Evolutionary conservation across 2,329 filamentous ascomycete genomes (phyloP).

Genomic region (Grosmannia serpens): DNA sequence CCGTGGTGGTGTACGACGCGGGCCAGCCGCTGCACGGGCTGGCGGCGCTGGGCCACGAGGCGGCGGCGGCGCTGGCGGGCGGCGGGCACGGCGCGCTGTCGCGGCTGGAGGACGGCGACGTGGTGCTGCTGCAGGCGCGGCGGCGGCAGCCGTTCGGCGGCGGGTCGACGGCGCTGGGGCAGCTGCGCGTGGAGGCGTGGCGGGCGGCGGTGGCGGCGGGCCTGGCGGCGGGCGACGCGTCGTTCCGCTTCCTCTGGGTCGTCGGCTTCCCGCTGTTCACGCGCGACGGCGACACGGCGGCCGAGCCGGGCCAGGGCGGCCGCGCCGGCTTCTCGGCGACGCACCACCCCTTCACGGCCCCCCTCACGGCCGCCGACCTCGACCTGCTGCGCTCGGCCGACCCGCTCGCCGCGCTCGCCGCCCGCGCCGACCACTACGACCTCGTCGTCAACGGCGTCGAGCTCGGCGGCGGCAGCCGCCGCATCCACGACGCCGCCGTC

Average conservation of each 20-base stretch:
- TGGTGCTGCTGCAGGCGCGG: conserved; percentile 74
- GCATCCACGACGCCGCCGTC: conserved; percentile 75
- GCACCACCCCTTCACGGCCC: conserved; percentile 93
- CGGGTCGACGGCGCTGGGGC: conserved; percentile 62
- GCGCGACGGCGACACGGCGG: conserved; percentile 40
- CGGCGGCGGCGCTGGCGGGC: conserved; percentile 37
- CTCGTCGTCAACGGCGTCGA: conserved; percentile 93
- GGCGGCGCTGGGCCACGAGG: conserved; percentile 65
- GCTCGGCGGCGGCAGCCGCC: conserved; percentile 81
- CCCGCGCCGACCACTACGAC: conserved; percentile 83
- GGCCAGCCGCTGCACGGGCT: conserved; percentile 66
- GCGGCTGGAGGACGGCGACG: conserved; percentile 55
- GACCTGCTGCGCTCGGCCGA: conserved; percentile 60
- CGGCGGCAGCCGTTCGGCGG: conserved; percentile 52
- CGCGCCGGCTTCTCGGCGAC: conserved; percentile 71
- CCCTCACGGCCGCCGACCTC: conserved; percentile 59
- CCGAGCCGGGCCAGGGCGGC: conserved; percentile 71
- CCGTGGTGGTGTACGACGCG: conserved; percentile 64
- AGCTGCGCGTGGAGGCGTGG: conserved; percentile 60
- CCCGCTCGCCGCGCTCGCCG: conserved; percentile 57
- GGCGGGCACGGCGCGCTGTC: conserved; percentile 19
- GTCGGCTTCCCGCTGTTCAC: conserved; percentile 89
- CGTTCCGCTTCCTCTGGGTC: conserved; percentile 71
- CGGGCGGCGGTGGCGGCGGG: conserved; percentile 53
- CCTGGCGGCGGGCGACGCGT: conserved; percentile 33